Conservation (phyloP, 352 stramenopile species). For the Phytopythium mirpurense region DNA sequence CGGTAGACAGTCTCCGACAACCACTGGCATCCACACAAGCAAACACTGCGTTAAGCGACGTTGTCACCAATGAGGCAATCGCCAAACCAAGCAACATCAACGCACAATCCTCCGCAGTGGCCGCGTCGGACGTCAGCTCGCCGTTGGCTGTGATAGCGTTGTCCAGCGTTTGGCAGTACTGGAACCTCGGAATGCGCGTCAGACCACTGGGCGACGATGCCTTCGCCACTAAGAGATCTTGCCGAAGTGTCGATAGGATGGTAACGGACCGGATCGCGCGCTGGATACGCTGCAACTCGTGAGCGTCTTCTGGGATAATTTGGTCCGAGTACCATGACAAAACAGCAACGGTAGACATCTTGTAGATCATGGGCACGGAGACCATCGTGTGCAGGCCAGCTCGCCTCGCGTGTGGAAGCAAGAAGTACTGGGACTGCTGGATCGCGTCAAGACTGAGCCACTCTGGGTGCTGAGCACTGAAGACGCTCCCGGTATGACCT, state of each 20-base stretch:
- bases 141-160: constrained; percentile 69
- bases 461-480: constrained; percentile 63
- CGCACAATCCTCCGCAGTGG: constrained; percentile 44
- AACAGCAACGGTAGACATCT: constrained; percentile 74
- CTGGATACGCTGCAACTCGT: constrained; percentile 69
- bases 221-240: constrained; percentile 36
- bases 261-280: constrained; percentile 61
- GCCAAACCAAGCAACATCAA: constrained; percentile 7
- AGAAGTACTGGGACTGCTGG: constrained; percentile 67
- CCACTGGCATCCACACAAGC: constrained; percentile 29
- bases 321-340: constrained; percentile 76
- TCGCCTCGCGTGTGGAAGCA: constrained; percentile 59
- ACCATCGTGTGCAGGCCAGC: constrained; percentile 63
- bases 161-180: constrained; percentile 75
- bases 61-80: not conserved
- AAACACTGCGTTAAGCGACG: constrained; percentile 1
- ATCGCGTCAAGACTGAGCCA: constrained; percentile 48
- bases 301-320: constrained; percentile 39
- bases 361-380: constrained; percentile 78
- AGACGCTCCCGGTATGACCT: constrained; percentile 67
- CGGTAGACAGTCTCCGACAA: constrained; percentile 42
- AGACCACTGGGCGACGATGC: constrained; percentile 15
- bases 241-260: constrained; percentile 49
- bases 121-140: constrained; percentile 40
- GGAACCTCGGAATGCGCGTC: constrained; percentile 52